Base-by-base conservation (phyloP, 306 rosid genomes). In the Ormosia emarginata region DNA sequence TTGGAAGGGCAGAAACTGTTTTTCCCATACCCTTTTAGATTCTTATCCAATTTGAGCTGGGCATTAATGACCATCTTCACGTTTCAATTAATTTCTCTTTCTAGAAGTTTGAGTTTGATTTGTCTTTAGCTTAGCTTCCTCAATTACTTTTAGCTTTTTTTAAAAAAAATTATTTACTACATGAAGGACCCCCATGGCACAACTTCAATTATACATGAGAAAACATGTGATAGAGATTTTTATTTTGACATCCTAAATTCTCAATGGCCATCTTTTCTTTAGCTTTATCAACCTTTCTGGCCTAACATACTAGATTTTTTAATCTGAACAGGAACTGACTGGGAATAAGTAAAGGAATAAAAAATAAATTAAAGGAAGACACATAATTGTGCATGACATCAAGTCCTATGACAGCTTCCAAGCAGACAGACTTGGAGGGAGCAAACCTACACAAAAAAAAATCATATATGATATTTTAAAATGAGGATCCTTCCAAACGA, bases 321-420 rank as follows among this genome's bases (percentile, higher is more conserved):
- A 49, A 82, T 89, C 49, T 53, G 73, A 77, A 64, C 36, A 62
- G 74, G 77, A 90, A 76, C 83, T 77, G 82, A 80, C 57, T 70
- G 68, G 78, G 86, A 90, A 84, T 78, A n/a, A 67, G 68, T n/a
- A 66, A 73, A 61, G 87, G 84, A 81, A 86, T 79, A 61, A 86
- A 82, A 68, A 77, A 86, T 62, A 49, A 85, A 69, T 59, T 59
- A 66, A 71, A 77, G 90, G 62, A 79, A 50, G 73, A 84, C 81
- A 85, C 83, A 87, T 84, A 84, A 85, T 90, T 89, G 90, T 83
- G 89, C 83, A 86, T 87, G 96, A 88, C 89, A 87, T 87, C 89
- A 85, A 86, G 82, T 87, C 88, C 89, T 79, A 84, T 88, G 93
- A 91, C 94, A 90, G 88, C 88, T 86, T 87, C 91, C 88, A 37